Evolutionary conservation across 2,329 filamentous ascomycete species (phyloP), one percentile per base, ranked within the genome.

Genomic region (Seiridium cupressi): DNA sequence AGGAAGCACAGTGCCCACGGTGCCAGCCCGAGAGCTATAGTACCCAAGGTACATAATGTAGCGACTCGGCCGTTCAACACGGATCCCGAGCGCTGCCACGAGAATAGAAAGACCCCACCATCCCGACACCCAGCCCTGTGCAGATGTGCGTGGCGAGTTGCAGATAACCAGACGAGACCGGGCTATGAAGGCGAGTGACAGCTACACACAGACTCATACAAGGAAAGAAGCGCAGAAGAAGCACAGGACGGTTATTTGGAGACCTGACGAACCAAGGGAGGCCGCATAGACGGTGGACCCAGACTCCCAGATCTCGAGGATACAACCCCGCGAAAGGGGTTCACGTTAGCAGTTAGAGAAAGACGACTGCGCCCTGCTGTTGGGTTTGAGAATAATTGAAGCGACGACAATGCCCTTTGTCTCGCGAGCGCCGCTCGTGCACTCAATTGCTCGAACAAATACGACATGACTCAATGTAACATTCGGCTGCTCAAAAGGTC

Each of bases 301-400:
- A 26, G 18, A 26, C 18, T 26, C 18, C 18, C 18, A 26, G 18
- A 26, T 26, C 18, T 26, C 9, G 34, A 38, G 49, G 34, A 53
- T n/a, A 53, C 48, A 51, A 53, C 49, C 49, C 49, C 49, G 49
- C 49, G 49, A 53, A 53, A 53, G 49, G 49, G 49, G 49, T 53
- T 38, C 32, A 35, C 10, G 18, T 53, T 26, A 32, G 35, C 47
- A 44, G 42, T 44, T 18, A 13, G 35, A 49, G 11, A 32, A 32
- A 49, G 11, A 26, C 18, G 18, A 35, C 49, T 53, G 49, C 49
- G 49, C 49, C 49, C 38, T 32, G 11, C 34, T 53, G 49, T 31
- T 18, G 13, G 34, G 49, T 53, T 53, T 53, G 49, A 53, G 49
- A 53, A 53, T 53, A 36, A 53, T 53, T 32, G 35, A 18, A 32